Base-by-base conservation (phyloP, 2,329 filamentous ascomycete genomes). In the Microdochium nivale region DNA sequence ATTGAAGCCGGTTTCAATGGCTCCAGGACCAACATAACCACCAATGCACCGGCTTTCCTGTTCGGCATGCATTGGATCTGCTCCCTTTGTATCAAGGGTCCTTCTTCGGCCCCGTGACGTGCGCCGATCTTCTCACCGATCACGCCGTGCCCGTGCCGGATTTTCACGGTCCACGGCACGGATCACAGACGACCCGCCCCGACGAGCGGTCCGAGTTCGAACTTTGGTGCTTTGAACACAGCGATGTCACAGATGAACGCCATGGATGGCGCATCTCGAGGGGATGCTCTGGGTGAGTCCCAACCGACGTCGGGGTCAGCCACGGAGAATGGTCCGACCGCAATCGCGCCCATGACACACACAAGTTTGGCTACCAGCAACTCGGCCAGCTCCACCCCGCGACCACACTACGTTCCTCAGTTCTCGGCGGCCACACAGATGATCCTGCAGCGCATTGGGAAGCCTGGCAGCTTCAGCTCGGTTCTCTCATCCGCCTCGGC, bases 401-500 rank as follows among this genome's bases (percentile, higher is more conserved):
- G 40, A 44, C 40, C 40, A 13, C 40, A 44, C 40, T 59, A 68
- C 64, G 52, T 64, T 13, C 63, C 63, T 2, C 64, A 66, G 40
- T 67, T 67, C 55, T 63, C 66, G 0, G 64, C 67, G 9, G 62
- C 68, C 1, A 72, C 70, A 0, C 65, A 71, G 55, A 65, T 72
- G 67, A 72, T 72, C 9, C 59, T 72, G 2, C 65, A 69, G 48
- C 59, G 68, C 2, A 66, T 72, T 24, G 65, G 62, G 24, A 66
- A 69, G 37, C 59, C 65, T 1, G 64, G 60, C 43, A 67, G 62
- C 49, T 56, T 70, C 2, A 65, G 60, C 21, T 65, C 65, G 0
- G 67, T 65, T 1, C 60, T 70, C 3, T 66, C 67, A 2, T 63
- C 64, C 1, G 65, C 62, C 1, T 66, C 67, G 1, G 61, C 62